phyloP scores from a whole-genome alignment of 768 basidiomycete genomes.

The Brasilioporus rufonigricans region DNA sequence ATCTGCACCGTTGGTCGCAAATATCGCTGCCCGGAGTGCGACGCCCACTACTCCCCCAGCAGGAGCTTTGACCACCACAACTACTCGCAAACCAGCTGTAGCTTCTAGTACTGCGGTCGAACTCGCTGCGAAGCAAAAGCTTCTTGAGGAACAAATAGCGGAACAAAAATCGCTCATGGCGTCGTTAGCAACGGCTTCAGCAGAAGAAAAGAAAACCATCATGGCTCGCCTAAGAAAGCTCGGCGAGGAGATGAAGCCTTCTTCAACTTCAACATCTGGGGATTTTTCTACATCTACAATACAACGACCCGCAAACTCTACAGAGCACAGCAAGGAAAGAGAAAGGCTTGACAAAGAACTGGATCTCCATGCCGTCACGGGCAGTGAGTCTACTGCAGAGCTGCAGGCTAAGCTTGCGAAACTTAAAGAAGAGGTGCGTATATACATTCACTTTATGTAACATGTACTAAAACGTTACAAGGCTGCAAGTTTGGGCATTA shows the following conservation, averaged over 20 bases:
- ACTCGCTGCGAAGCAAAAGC: conserved; percentile 71
- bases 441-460: conserved; percentile 1
- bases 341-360: conserved; percentile 81
- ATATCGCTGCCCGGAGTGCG: conserved; percentile 47
- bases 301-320: conserved; percentile 22
- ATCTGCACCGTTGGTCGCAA: conserved; percentile 73
- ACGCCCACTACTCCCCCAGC: conserved; percentile 45
- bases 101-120: conserved; percentile 41
- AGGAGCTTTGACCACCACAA: conserved; percentile 21
- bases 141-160: conserved; percentile 77
- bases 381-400: conserved; percentile 58
- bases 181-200: conserved; percentile 56
- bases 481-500: conserved; percentile 75
- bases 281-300: conserved; percentile 26
- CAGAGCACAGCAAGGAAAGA: conserved; percentile 51
- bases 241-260: conserved; percentile 70
- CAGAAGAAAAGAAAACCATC: conserved; percentile 76
- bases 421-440: conserved; percentile 73
- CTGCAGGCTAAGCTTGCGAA: conserved; percentile 72
- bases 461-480: conserved; percentile 27
- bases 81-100: conserved; percentile 38
- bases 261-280: conserved; percentile 30
- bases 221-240: conserved; percentile 74
- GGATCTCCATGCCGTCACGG: conserved; percentile 52
- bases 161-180: conserved; percentile 88